A percentile compares a stretch with the other conserved stretches of the same genome.
phyloP scores from a whole-genome alignment of 352 stramenopile species.

The Phytophthora pini region DNA sequence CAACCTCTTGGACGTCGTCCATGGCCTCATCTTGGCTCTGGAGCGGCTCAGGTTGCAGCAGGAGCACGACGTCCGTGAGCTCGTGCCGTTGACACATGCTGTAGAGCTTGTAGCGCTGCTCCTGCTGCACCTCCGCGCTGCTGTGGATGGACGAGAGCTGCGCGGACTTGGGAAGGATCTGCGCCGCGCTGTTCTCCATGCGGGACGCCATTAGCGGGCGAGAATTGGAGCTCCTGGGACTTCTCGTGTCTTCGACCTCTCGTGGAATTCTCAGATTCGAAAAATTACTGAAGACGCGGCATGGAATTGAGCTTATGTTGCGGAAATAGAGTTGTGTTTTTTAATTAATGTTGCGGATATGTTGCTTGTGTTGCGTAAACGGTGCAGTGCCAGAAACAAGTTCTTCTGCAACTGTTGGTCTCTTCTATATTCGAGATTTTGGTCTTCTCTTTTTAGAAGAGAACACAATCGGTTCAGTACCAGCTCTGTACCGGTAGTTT shows the following conservation, averaged over 20 bases:
- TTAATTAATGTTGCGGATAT: neutral
- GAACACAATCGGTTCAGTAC: too few species aligned
- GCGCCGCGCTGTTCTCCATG: slow-evolving; percentile 39
- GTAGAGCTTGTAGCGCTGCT: slow-evolving; percentile 55
- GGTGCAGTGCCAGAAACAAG: too few species aligned
- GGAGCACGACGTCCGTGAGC: slow-evolving; percentile 72
- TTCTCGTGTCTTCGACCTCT: slow-evolving; percentile 5
- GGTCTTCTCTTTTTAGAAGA: too few species aligned
- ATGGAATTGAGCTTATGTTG: neutral
- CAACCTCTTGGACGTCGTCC: slow-evolving; percentile 36
- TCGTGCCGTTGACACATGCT: slow-evolving; percentile 51
- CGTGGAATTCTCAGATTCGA: slow-evolving; percentile 21
- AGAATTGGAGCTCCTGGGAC: neutral
- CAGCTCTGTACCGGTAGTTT: too few species aligned
- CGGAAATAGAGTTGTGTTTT: neutral
- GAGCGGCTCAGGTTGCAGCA: slow-evolving; percentile 48
- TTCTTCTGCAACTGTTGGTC: too few species aligned
- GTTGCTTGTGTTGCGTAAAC: neutral
- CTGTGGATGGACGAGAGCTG: slow-evolving; percentile 20
- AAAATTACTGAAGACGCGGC: neutral
- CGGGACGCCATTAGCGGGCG: slow-evolving; percentile 20
- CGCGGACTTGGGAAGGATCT: neutral
- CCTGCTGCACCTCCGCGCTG: slow-evolving; percentile 17
- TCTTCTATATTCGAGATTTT: too few species aligned
- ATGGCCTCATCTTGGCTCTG: slow-evolving; percentile 1